phyloP scores from a whole-genome alignment of 75 land plant genomes.

The Selaginella tamariscina region DNA sequence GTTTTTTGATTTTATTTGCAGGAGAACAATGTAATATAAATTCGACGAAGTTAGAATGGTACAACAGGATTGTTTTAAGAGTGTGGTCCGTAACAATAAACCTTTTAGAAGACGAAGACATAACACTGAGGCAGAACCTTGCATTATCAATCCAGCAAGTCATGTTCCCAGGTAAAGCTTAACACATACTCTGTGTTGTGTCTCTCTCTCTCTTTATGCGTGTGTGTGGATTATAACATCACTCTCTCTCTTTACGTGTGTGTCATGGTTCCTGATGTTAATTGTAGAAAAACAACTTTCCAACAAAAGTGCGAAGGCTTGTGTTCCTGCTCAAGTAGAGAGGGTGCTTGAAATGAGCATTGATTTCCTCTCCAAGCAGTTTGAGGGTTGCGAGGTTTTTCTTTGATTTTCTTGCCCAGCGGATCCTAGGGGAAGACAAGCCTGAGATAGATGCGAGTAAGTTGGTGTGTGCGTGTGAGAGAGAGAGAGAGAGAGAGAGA shows the following conservation, averaged over 20 bases:
- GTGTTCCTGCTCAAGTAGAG: conserved; percentile 77
- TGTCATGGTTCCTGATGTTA: no score
- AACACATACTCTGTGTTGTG: conserved; percentile 1
- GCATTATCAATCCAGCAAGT: conserved; percentile 41
- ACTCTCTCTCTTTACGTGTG: no score
- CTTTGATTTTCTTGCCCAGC: conserved; percentile 38
- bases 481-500: no score
- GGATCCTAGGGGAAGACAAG: conserved; percentile 36
- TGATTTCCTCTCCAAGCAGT: conserved; percentile 41
- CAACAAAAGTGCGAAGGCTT: conserved; percentile 12
- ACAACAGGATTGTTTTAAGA: conserved; percentile 36
- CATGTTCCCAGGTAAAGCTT: conserved; percentile 12
- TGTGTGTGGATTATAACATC: no score
- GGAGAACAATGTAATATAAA: no score
- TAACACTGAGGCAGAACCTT: conserved; percentile 49
- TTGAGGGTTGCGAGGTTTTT: conserved; percentile 60
- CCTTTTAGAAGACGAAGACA: conserved; percentile 86
- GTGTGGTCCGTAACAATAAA: conserved; percentile 57
- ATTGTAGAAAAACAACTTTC: no score
- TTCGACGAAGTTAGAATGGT: conserved; percentile 6
- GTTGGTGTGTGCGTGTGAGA: no score
- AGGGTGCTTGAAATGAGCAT: conserved; percentile 61
- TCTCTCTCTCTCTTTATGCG: no score
- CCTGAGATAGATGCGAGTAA: no score
- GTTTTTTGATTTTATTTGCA: no score